Evolutionary conservation across 768 basidiomycete genomes (phyloP).

Genomic region (Russula brevipes): DNA sequence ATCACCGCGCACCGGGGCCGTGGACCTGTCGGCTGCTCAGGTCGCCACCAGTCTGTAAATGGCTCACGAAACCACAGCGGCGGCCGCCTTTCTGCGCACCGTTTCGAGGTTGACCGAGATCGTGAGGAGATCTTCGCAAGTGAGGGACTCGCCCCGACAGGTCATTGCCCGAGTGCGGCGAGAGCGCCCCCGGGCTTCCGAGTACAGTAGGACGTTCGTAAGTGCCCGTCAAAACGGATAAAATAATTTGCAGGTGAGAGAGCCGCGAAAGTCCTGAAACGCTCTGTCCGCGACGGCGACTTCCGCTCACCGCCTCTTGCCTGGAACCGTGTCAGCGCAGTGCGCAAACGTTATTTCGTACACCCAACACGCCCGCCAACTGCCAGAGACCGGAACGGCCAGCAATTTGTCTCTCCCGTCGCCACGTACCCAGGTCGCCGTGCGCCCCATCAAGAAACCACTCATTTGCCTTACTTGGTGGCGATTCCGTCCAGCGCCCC

Average conservation of each 20-base stretch:
- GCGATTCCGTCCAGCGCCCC: background rate
- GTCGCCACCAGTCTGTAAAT: background rate
- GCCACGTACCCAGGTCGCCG: background rate
- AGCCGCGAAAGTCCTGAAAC: too few relatives aligned
- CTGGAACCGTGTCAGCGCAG: background rate
- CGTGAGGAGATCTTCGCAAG: constrained; percentile 1
- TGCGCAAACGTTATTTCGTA: constrained; percentile 4
- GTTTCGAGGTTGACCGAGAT: background rate
- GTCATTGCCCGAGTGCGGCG: background rate
- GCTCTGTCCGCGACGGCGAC: constrained; percentile 11
- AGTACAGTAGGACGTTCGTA: background rate
- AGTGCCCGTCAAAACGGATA: background rate
- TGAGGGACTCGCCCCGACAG: background rate
- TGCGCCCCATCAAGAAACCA: background rate
- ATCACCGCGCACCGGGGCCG: constrained; percentile 8
- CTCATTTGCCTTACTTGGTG: background rate
- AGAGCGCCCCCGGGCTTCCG: too few relatives aligned
- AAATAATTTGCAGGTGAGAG: background rate
- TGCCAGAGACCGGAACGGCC: background rate
- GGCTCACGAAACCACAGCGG: background rate
- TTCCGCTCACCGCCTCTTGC: constrained; percentile 9
- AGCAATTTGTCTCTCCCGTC: background rate
- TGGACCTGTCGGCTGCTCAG: background rate
- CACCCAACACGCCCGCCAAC: background rate
- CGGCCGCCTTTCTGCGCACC: background rate